These are phyloP conservation scores for Neurospora tetrasperma DNA, from an alignment of 495 filamentous ascomycete species.

Conservation along the genomic window DNA sequence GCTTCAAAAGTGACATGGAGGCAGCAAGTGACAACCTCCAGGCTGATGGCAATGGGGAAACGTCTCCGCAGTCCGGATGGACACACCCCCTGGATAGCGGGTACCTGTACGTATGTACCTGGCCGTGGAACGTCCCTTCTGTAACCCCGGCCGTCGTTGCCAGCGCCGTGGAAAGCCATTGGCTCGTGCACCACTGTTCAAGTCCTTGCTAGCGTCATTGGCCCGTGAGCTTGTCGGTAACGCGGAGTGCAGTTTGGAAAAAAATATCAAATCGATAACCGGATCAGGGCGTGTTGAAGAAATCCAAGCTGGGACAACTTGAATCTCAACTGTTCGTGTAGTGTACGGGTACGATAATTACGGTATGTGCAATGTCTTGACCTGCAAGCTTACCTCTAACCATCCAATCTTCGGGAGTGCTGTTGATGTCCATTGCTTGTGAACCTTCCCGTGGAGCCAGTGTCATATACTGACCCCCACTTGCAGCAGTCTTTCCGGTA, in stretches of 20 bases:
- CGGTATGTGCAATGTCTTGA: not conserved
- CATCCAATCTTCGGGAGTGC: not conserved
- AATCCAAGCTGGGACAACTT: not conserved
- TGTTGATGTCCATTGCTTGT: not conserved
- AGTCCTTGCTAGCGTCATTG: slow-evolving; percentile 10
- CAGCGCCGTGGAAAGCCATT: not conserved
- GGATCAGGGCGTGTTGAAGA: not conserved
- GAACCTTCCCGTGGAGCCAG: not conserved
- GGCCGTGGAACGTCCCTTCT: not conserved
- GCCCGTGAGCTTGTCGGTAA: slow-evolving; percentile 2
- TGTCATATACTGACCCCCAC: not conserved
- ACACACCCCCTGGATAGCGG: not conserved
- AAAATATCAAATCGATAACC: not conserved
- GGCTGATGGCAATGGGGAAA: not conserved
- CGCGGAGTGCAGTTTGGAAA: slow-evolving; percentile 1
- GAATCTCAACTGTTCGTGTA: not conserved
- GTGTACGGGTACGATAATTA: not conserved
- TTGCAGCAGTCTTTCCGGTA: not conserved
- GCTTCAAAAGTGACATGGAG: not conserved
- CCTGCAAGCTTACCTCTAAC: not conserved
- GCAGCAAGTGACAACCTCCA: not conserved
- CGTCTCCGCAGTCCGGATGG: not conserved
- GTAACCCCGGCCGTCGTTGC: not conserved
- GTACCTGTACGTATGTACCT: not conserved
- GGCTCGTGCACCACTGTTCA: not conserved